phyloP scores from a whole-genome alignment of 2,329 filamentous ascomycete genomes.

The Fusarium irregulare region DNA sequence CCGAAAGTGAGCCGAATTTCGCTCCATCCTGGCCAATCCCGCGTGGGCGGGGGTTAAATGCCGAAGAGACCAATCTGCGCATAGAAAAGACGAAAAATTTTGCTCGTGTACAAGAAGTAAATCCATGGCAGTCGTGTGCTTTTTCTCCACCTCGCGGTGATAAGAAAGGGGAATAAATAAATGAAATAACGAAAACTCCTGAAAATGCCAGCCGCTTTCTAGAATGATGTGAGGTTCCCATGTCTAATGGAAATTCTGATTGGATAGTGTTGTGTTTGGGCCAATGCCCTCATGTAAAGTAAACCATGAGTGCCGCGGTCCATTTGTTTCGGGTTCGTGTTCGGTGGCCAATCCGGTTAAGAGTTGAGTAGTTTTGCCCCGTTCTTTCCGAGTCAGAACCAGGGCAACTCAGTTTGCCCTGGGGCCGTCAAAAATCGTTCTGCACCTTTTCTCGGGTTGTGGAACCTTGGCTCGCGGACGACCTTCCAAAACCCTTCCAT shows the following conservation, averaged over 20 bases:
- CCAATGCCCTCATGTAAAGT: slow-evolving; percentile 15
- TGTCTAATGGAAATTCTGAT: slow-evolving; percentile 38
- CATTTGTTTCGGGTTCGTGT: slow-evolving; percentile 33
- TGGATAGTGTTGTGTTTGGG: slow-evolving; percentile 24
- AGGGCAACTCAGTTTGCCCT: slow-evolving; percentile 19
- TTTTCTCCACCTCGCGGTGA: slow-evolving; percentile 36
- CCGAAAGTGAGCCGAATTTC: slow-evolving; percentile 36
- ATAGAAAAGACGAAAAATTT: slow-evolving; percentile 10
- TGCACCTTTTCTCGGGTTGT: slow-evolving; percentile 32
- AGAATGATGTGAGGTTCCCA: slow-evolving; percentile 38
- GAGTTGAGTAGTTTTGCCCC: slow-evolving; percentile 15
- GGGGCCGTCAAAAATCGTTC: slow-evolving; percentile 19
- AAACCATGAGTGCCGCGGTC: slow-evolving; percentile 24
- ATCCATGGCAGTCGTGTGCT: slow-evolving; percentile 25
- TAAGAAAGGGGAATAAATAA: slow-evolving; percentile 35
- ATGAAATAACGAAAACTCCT: slow-evolving; percentile 38
- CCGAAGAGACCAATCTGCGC: slow-evolving; percentile 17
- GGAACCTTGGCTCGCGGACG: slow-evolving; percentile 31
- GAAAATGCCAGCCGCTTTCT: slow-evolving; percentile 43
- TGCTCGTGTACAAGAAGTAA: slow-evolving; percentile 34
- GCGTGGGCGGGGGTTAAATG: slow-evolving; percentile 27
- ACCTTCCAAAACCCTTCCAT: slow-evolving; percentile 46
- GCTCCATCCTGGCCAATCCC: slow-evolving; percentile 19
- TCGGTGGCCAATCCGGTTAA: slow-evolving; percentile 17
- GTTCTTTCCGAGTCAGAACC: slow-evolving; percentile 35